Evolutionary conservation across 2,329 filamentous ascomycete species (phyloP), one percentile per base, ranked within the genome.

Genomic region (Aureobasidium subglaciale): DNA sequence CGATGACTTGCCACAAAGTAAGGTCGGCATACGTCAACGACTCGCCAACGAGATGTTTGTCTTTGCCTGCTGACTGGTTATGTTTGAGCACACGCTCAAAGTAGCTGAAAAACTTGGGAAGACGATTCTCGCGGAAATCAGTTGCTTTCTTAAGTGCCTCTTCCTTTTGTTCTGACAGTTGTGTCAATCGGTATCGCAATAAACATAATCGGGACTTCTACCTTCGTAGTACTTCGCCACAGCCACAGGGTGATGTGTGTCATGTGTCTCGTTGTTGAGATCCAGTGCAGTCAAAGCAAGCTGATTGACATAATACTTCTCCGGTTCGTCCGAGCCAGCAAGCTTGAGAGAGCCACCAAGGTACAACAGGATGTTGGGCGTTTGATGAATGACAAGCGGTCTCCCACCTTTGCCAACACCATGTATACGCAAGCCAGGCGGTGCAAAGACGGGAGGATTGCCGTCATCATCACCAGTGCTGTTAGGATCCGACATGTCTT

Each of bases 71-170:
- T 57, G 76, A 78, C 27, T 78, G 73, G 61, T 84, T 81, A 7
- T 76, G 75, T 60, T 74, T 72, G 5, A 92, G 66, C 16, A 86
- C 78, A 1, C 84, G 73, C 73, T 90, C 81, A 61, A 89, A 87
- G 68, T 87, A 90, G 2, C 71, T 76, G 20, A 91, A 69, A 65
- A 84, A 90, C 71, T 89, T 90, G 16, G 87, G 87, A 29, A 91
- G 73, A 1, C 88, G 75, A 40, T 74, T 77, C 54, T 77, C 70
- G 8, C 83, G 72, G 57, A 84, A 89, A 55, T 83, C 76, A 38
- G 72, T 72, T 8, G 80, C 76, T 59, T 76, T 79, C 57, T 74
- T 75, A 64, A 83, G 71, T 15, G 83, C 76, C 66, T 88, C 87
- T 0, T 76, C 72, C 67, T 85, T 88, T 70, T 92, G 88, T 24